Percentiles rank a stretch among this genome's conserved stretches.
Evolutionary conservation across 225 moss, liverwort and hornwort genomes (phyloP).

Genomic region (Rhytidiadelphus loreus): DNA sequence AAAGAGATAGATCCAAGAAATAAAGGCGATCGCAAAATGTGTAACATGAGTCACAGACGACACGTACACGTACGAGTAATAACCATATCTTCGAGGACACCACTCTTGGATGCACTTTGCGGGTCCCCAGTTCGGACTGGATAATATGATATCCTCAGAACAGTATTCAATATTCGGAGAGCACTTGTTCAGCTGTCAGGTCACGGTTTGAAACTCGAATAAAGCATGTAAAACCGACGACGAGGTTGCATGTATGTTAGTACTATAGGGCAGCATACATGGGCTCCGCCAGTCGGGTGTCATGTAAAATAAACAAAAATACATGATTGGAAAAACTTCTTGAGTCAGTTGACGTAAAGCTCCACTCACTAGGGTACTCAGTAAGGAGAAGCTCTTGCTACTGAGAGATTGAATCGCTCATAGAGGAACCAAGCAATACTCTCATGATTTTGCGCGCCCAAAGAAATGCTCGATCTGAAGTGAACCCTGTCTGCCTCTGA

Average conservation of each 20-base stretch:
- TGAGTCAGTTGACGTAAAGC: neutral
- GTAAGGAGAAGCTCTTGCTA: neutral
- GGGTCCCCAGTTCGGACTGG: neutral
- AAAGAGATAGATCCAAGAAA: neutral
- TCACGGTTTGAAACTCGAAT: neutral
- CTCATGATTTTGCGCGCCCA: constrained; percentile 26
- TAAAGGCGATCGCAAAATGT: neutral
- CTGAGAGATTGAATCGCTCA: neutral
- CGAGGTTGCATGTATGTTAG: neutral
- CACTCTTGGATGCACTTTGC: neutral
- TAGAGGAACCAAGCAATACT: neutral
- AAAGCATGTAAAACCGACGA: neutral
- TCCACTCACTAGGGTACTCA: neutral
- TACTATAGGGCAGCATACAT: neutral
- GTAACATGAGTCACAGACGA: neutral
- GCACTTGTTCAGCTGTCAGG: neutral
- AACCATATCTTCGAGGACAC: neutral
- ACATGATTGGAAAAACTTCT: neutral
- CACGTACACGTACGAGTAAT: neutral
- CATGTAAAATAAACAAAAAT: neutral
- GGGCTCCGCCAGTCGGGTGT: neutral
- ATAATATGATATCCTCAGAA: neutral
- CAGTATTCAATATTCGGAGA: neutral
- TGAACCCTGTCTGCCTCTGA: constrained; percentile 24
- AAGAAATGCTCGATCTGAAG: constrained; percentile 66